Evolutionary conservation across 257 asterid species (phyloP).

Genomic region (Mitragyna speciosa): DNA sequence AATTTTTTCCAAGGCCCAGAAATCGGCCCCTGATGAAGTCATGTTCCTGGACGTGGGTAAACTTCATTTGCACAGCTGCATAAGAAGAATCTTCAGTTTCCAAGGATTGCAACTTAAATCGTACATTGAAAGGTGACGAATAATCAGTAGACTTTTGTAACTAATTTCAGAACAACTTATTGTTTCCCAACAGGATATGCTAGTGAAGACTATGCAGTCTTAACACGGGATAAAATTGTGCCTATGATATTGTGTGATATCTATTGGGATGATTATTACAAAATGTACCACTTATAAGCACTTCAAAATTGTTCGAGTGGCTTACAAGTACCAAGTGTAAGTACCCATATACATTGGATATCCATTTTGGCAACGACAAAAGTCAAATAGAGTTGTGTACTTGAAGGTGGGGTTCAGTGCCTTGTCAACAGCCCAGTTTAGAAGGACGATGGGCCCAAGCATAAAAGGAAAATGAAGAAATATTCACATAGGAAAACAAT

Average conservation of each 20-base stretch:
- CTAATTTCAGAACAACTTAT: not conserved
- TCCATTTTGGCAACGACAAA: not conserved
- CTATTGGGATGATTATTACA: not conserved
- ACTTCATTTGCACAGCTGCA: slow-evolving; percentile 35
- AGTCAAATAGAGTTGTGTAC: not conserved
- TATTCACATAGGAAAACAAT: not conserved
- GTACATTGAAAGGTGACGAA: not conserved
- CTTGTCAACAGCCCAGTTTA: no score
- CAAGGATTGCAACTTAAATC: not conserved
- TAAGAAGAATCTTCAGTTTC: not conserved
- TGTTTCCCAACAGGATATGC: not conserved
- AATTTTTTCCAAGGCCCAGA: slow-evolving; percentile 37
- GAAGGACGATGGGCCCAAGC: no score
- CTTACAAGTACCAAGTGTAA: not conserved
- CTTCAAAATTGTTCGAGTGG: not conserved
- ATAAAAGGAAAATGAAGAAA: not conserved
- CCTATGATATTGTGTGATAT: not conserved
- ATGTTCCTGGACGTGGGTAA: slow-evolving; percentile 49
- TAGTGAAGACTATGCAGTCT: not conserved
- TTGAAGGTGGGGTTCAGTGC: not conserved
- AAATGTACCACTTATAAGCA: not conserved
- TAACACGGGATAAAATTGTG: not conserved
- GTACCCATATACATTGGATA: not conserved
- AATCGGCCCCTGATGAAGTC: slow-evolving; percentile 48
- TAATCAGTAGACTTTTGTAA: not conserved